Base-by-base conservation (phyloP, 306 rosid species). In the Rosa chinensis region DNA sequence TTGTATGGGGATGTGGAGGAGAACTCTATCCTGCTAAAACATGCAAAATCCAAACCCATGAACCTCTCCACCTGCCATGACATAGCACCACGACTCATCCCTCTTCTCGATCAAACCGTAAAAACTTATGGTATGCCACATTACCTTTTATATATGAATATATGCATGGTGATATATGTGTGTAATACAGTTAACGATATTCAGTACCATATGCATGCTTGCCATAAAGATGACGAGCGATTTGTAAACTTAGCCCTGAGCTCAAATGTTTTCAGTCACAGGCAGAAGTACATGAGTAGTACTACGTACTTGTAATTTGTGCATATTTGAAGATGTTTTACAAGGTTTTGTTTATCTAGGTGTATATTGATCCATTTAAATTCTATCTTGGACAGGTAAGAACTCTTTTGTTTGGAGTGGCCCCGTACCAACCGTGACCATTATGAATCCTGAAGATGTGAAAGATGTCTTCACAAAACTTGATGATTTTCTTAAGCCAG, bases 391-490 rank as follows among this genome's bases (percentile, higher is more conserved):
- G 35, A 1, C 35, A 32, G 35, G 35, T 32, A 52, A 16, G n/a
- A 16, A 52, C 21, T 52, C n/a, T 5, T 52, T 52, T 52, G n/a
- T 52, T 14, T 88, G 89, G 91, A 1, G 58, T 14, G 93, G 93
- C 16, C 66, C 84, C 64, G 67, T 0, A 16, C 92, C 90, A 66
- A 81, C 82, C 37, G 79, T 86, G 76, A 66, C 6, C 12, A 37
- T 87, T 32, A 80, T 70, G 58, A 84, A 89, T 13, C 88, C 88
- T 1, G 87, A 84, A 55, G 82, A n/a, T 70, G 10, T 90, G 25
- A 90, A 84, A 68, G 84, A 86, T 21, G 70, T 88, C 18, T 55
- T 90, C 10, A 70, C 67, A 69, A 88, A 77, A 28, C 23, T 32
- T 1, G 0, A 42, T 52, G 87, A 81, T 20, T 86, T 84, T 17